Percentiles rank a stretch among this genome's conserved stretches.
These are phyloP conservation scores for Ganoderma sinense DNA, from an alignment of 1,284 basidiomycete genomes.

Conservation along the genomic window DNA sequence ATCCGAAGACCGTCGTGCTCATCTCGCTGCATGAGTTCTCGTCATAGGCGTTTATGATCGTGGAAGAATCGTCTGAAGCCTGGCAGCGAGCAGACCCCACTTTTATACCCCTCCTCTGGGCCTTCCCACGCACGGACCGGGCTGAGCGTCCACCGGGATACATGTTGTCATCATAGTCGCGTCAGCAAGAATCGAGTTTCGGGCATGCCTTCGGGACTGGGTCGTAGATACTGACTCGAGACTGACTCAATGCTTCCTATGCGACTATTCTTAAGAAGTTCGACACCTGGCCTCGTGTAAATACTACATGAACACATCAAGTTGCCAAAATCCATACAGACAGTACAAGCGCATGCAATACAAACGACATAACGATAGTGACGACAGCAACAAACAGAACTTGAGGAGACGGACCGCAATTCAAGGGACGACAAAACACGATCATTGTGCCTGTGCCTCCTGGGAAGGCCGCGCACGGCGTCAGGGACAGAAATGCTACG, in stretches of 20 bases:
- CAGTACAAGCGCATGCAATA: constrained; percentile 25
- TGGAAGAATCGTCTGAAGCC: constrained; percentile 52
- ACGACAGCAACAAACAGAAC: constrained; percentile 17
- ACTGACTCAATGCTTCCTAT: no score
- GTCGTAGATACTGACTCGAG: no score
- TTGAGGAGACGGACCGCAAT: not conserved
- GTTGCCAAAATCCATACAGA: constrained; percentile 6
- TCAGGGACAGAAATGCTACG: not conserved
- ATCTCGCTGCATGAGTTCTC: constrained; percentile 53
- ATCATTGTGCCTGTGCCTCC: constrained; percentile 65
- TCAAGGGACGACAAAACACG: not conserved
- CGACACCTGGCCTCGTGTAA: not conserved
- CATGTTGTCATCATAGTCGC: no score
- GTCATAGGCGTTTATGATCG: constrained; percentile 58
- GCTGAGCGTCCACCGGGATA: not conserved
- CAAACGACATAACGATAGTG: constrained; percentile 27
- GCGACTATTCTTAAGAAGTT: no score
- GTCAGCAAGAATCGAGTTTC: no score
- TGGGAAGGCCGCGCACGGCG: constrained; percentile 32
- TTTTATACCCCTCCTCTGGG: not conserved
- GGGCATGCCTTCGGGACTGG: no score
- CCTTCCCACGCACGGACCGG: constrained; percentile 27
- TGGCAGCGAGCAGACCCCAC: not conserved
- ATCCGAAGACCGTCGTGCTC: constrained; percentile 49
- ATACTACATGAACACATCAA: not conserved